Evolutionary conservation across 169 alveolate genomes (phyloP), one percentile per base, ranked within the genome.

Genomic region (Neospora caninum): DNA sequence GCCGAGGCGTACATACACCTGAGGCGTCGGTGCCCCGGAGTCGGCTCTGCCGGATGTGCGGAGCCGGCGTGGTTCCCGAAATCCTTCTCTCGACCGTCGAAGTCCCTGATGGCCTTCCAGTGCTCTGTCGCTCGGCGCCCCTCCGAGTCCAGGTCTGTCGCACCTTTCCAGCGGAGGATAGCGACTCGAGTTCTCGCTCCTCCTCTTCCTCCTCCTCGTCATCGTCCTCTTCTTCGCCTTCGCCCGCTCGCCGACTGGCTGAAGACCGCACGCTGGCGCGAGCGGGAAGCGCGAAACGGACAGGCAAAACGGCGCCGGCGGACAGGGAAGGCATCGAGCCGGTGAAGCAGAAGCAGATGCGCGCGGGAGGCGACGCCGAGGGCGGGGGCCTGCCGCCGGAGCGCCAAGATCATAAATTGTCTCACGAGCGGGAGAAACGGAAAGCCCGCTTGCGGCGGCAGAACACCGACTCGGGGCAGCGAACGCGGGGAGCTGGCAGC

Each of bases 181-280:
- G 49, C 20, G 39, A n/a, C 45, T 20, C 86, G 22, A 10, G 31
- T n/a, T n/a, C 43, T 13, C 45, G 49, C 45, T 20, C 43, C 20
- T 78, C 86, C 27, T 78, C 86, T 25, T 78, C 86, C 27, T 78
- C 86, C 45, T 78, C 86, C 1, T 78, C 86, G n/a, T 78, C 86
- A 16, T 78, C 86, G 2, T 78, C 86, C 29, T 78, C 86, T 4
- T 78, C 86, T 38, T 78, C 86, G 39, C n/a, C 86, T 9, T 36
- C 49, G 39, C 86, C 86, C 20, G 9, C 86, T 7, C 73, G 31
- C 73, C 16, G 31, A 16, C 73, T 13, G 16, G 73, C 34, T 9
- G 73, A 64, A 64, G 73, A 22, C 31, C 73, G 73, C 73, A 64
- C 4, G 58, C 13, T 49, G 4, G 58, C 13, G 58, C 4, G 58